These are phyloP conservation scores for Termitomyces sp. DNA, from an alignment of 768 basidiomycete species.

Conservation along the genomic window DNA sequence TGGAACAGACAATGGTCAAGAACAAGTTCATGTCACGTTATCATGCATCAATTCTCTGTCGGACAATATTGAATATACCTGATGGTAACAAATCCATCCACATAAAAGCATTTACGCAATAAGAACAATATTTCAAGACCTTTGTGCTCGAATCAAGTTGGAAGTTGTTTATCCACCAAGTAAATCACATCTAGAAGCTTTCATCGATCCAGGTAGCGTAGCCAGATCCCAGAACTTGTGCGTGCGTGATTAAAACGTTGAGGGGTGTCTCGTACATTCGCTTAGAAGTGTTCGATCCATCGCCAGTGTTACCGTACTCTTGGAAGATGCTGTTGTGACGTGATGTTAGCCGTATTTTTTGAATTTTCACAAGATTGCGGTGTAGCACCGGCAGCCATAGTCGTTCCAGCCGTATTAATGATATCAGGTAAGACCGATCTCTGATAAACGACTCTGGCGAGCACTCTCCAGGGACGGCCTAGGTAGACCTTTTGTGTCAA, in stretches of 20 bases:
- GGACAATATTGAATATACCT: too few relatives aligned
- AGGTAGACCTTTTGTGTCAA: slow-evolving; percentile 19
- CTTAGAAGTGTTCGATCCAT: slow-evolving; percentile 19
- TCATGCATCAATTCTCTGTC: background rate
- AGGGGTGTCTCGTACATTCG: slow-evolving; percentile 18
- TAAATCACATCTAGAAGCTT: slow-evolving; percentile 6
- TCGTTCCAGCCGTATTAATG: slow-evolving; percentile 21
- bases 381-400: slow-evolving; percentile 19
- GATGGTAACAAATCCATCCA: too few relatives aligned
- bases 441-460: slow-evolving; percentile 23
- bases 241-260: slow-evolving; percentile 16
- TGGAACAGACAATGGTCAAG: background rate
- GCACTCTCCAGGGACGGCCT: slow-evolving; percentile 14
- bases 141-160: background rate
- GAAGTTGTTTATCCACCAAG: background rate
- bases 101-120: background rate
- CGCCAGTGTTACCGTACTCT: slow-evolving; percentile 22
- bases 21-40: background rate
- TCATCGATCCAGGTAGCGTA: slow-evolving; percentile 19
- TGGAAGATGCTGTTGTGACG: slow-evolving; percentile 15
- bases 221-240: slow-evolving; percentile 18
- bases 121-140: background rate
- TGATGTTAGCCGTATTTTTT: background rate
- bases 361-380: slow-evolving; percentile 9
- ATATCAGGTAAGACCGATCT: slow-evolving; percentile 18